These are phyloP conservation scores for Aspergillus sclerotialis DNA, from an alignment of 2,329 filamentous ascomycete genomes.

Conservation along the genomic window DNA sequence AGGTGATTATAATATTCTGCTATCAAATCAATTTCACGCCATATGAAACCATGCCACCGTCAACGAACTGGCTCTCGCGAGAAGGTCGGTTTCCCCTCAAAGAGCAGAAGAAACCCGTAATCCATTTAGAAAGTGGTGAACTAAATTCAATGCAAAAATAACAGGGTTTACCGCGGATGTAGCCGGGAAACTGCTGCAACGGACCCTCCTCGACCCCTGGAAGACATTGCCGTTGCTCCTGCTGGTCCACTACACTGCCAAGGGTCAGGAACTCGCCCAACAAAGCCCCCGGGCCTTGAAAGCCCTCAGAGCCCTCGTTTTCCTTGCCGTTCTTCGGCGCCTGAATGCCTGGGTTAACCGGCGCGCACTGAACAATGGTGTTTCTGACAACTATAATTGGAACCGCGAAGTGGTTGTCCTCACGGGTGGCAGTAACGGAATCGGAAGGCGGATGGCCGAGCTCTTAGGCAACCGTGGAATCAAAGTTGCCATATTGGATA, in stretches of 20 bases:
- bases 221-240: conserved; percentile 59
- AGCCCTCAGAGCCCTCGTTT: conserved; percentile 48
- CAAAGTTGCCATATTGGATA: conserved; percentile 65
- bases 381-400: conserved; percentile 44
- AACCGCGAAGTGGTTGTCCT: conserved; percentile 63
- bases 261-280: conserved; percentile 49
- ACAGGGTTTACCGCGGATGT: conserved; percentile 54
- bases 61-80: conserved; percentile 19
- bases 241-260: conserved; percentile 56
- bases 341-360: conserved; percentile 48
- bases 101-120: too few species aligned
- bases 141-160: background rate
- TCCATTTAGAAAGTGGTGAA: background rate
- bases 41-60: too few species aligned
- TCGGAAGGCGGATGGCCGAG: conserved; percentile 60
- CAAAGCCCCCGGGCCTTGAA: conserved; percentile 47
- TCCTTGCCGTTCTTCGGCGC: conserved; percentile 44
- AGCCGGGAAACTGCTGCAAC: conserved; percentile 49
- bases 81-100: conserved; percentile 23
- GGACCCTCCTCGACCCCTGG: conserved; percentile 58
- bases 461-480: conserved; percentile 58
- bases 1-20: too few species aligned
- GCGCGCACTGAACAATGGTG: conserved; percentile 41
- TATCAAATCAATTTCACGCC: background rate
- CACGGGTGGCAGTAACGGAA: conserved; percentile 68